These are phyloP conservation scores for Kurtzmaniella quercitrusa DNA, from an alignment of 1,139 yeast species.

Conservation along the genomic window DNA sequence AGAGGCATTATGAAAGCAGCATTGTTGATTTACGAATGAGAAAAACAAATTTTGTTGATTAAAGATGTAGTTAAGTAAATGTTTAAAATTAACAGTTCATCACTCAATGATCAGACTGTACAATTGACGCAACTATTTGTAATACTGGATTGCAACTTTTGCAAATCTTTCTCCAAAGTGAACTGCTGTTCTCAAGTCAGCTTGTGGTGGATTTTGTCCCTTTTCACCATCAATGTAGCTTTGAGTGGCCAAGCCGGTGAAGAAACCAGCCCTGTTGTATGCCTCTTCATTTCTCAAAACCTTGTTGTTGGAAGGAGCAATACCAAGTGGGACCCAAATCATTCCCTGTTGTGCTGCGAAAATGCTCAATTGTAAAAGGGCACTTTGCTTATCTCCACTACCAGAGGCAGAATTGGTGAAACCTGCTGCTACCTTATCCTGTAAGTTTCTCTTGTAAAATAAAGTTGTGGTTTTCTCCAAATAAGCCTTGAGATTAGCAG, in stretches of 20 bases:
- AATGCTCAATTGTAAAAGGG: constrained; percentile 5
- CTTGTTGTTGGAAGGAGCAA: constrained; percentile 19
- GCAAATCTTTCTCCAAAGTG: background rate
- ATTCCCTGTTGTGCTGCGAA: constrained; percentile 10
- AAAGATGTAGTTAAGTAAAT: no score
- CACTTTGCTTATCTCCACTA: constrained; percentile 9
- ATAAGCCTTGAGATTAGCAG: constrained; percentile 8
- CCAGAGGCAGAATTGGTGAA: constrained; percentile 9
- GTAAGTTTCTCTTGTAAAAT: constrained; percentile 6
- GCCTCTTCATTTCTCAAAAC: background rate
- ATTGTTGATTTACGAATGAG: background rate
- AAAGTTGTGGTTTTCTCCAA: constrained; percentile 5
- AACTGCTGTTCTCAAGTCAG: background rate
- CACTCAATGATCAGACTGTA: background rate
- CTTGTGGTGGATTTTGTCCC: background rate
- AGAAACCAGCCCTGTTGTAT: background rate
- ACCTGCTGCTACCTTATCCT: constrained; percentile 9
- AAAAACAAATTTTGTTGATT: background rate
- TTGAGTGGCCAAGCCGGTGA: background rate
- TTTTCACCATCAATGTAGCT: background rate
- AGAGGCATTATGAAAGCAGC: constrained; percentile 5
- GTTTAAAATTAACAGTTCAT: background rate
- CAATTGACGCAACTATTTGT: background rate
- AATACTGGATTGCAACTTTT: background rate
- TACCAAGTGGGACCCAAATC: constrained; percentile 22